A percentile compares a stretch with the other conserved stretches of the same genome.
phyloP scores from a whole-genome alignment of 148 eudicot genomes.

The Rhododendron griersonianum region DNA sequence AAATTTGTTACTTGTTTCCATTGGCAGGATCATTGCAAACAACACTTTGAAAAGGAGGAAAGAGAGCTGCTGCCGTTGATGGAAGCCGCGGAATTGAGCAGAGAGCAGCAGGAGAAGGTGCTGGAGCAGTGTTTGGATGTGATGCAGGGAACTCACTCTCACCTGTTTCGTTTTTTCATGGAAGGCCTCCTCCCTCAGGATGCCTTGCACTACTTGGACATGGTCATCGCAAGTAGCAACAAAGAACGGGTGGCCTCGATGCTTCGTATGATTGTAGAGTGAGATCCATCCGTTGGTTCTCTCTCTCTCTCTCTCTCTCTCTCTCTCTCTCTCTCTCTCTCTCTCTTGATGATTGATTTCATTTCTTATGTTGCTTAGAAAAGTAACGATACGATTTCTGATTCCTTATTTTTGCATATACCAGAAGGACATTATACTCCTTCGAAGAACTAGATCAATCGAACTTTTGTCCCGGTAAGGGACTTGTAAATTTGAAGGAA shows the following conservation, averaged over 20 bases:
- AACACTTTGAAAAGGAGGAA: slow-evolving; percentile 90
- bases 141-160: slow-evolving; percentile 84
- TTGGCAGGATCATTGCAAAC: slow-evolving; percentile 59
- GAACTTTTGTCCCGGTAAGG: not conserved
- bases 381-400: not conserved
- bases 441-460: not conserved
- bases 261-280: slow-evolving; percentile 59
- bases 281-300: slow-evolving; percentile 14
- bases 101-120: slow-evolving; percentile 45
- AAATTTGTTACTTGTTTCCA: not conserved
- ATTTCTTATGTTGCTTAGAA: not conserved
- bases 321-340: not conserved
- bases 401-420: not conserved
- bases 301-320: not conserved
- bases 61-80: slow-evolving; percentile 56
- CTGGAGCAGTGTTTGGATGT: slow-evolving; percentile 57
- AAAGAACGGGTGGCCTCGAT: slow-evolving; percentile 39
- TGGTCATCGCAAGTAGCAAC: slow-evolving; percentile 45
- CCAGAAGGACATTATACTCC: not conserved
- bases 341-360: not conserved
- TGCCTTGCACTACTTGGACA: slow-evolving; percentile 68
- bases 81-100: slow-evolving; percentile 68
- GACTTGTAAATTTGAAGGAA: not conserved
- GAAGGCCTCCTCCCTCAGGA: slow-evolving; percentile 80
- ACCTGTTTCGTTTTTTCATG: slow-evolving; percentile 62